Percentiles rank a stretch among this genome's conserved stretches.
Conservation (phyloP, 352 stramenopile genomes). For the Phytophthora citricola region DNA sequence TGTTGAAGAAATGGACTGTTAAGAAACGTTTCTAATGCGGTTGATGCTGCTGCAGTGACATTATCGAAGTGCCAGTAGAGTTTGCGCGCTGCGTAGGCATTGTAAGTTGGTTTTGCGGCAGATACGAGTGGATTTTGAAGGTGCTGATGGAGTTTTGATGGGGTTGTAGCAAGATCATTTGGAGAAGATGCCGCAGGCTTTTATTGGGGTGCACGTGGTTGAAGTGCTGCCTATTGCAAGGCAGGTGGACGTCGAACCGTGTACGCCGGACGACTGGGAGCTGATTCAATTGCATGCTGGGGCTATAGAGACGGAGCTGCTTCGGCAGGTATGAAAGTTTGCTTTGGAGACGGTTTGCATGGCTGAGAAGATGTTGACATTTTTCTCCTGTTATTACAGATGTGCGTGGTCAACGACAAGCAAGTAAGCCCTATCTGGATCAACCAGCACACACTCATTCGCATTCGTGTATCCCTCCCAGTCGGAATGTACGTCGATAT, state of each 20-base stretch:
- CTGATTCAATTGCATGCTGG: constrained; percentile 89
- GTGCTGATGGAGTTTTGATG: constrained; percentile 1
- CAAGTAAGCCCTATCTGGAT: constrained; percentile 87
- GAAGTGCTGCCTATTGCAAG: constrained; percentile 69
- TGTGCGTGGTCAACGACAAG: constrained; percentile 89
- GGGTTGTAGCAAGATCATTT: constrained; percentile 63
- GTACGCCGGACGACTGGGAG: constrained; percentile 90
- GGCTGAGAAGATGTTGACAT: neutral
- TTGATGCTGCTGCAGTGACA: constrained; percentile 49
- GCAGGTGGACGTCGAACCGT: constrained; percentile 86
- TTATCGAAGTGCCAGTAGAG: constrained; percentile 85
- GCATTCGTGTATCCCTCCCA: constrained; percentile 61
- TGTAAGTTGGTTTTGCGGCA: constrained; percentile 39
- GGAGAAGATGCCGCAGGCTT: constrained; percentile 59
- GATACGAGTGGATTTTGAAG: neutral
- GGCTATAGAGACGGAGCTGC: constrained; percentile 80
- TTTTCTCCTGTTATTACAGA: constrained; percentile 42
- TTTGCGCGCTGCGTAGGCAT: constrained; percentile 86
- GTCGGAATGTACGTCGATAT: constrained; percentile 62
- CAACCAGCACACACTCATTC: constrained; percentile 81
- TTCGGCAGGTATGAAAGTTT: constrained; percentile 71
- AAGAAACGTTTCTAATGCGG: neutral
- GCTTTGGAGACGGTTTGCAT: neutral
- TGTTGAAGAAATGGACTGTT: neutral
- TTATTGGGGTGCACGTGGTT: constrained; percentile 79